A percentile compares a stretch with the other conserved stretches of the same genome.
These are phyloP conservation scores for Pseudopyricularia cyperi DNA, from an alignment of 2,329 filamentous ascomycete genomes.

Conservation along the genomic window DNA sequence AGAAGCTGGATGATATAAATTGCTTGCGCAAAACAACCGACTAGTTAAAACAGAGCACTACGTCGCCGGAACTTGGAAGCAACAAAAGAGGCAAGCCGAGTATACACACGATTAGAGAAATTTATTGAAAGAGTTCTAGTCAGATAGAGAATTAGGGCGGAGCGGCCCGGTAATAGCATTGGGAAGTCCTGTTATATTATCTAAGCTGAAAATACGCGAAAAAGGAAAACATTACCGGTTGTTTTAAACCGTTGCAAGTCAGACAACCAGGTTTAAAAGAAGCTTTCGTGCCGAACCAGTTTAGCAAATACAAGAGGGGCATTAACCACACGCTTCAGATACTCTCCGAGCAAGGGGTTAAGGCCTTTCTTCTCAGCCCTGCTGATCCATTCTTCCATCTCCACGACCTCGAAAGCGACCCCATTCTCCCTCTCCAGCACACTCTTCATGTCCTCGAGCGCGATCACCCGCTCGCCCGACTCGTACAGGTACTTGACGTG, in stretches of 20 bases:
- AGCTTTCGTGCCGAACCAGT: conserved; percentile 3
- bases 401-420: neutral
- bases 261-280: neutral
- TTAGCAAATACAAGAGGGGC: neutral
- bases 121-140: too few species aligned
- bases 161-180: too few species aligned
- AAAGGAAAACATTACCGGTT: neutral
- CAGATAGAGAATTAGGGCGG: too few species aligned
- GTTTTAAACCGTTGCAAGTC: neutral
- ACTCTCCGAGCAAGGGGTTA: conserved; percentile 5
- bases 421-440: neutral
- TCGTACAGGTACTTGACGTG: conserved; percentile 4
- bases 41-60: too few species aligned
- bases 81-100: too few species aligned
- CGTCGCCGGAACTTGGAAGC: too few species aligned
- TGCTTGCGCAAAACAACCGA: too few species aligned
- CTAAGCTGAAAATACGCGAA: neutral
- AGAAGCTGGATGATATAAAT: too few species aligned
- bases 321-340: conserved; percentile 3
- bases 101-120: too few species aligned
- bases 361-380: conserved; percentile 3
- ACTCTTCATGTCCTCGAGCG: conserved; percentile 1
- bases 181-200: neutral
- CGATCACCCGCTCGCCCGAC: conserved; percentile 2
- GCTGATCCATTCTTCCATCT: conserved; percentile 4